These are phyloP conservation scores for Acanthamoeba healyi DNA, from an alignment of 208 protist species.

Conservation along the genomic window DNA sequence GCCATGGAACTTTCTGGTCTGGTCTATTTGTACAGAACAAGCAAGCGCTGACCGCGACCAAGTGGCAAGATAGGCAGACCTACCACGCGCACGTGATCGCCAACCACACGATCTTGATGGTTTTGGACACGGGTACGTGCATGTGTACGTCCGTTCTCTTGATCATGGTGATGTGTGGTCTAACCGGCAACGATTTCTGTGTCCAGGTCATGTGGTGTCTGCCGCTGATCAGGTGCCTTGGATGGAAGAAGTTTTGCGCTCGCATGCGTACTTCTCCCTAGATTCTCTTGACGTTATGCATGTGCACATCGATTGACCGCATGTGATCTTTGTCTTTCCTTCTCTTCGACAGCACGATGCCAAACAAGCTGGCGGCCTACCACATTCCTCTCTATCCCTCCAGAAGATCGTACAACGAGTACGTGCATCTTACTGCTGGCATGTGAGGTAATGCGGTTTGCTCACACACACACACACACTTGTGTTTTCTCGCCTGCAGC, in stretches of 20 bases:
- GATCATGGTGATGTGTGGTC: too few relatives aligned
- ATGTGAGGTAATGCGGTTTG: not conserved
- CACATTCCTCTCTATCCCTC: slow-evolving; percentile 56
- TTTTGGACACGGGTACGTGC: slow-evolving; percentile 11
- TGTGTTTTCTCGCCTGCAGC: not conserved
- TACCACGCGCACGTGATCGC: slow-evolving; percentile 3
- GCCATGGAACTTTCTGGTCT: not conserved
- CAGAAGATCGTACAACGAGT: not conserved
- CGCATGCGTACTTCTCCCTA: not conserved
- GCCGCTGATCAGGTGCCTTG: not conserved
- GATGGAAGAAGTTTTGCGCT: not conserved
- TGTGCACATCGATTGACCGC: not conserved
- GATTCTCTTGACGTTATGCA: not conserved
- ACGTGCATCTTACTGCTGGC: not conserved
- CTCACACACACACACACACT: too few relatives aligned
- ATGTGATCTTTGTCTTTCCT: not conserved
- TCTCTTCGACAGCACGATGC: not conserved
- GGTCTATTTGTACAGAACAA: slow-evolving; percentile 11
- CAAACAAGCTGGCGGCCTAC: slow-evolving; percentile 43
- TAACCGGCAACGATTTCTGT: too few relatives aligned
- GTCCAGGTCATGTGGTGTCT: not conserved
- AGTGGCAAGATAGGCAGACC: slow-evolving; percentile 1
- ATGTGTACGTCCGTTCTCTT: not conserved
- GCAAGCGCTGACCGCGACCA: not conserved
- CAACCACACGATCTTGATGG: slow-evolving; percentile 35